Evolutionary conservation across 495 filamentous ascomycete species (phyloP).

Genomic region (Hypoxylon lenormandii): DNA sequence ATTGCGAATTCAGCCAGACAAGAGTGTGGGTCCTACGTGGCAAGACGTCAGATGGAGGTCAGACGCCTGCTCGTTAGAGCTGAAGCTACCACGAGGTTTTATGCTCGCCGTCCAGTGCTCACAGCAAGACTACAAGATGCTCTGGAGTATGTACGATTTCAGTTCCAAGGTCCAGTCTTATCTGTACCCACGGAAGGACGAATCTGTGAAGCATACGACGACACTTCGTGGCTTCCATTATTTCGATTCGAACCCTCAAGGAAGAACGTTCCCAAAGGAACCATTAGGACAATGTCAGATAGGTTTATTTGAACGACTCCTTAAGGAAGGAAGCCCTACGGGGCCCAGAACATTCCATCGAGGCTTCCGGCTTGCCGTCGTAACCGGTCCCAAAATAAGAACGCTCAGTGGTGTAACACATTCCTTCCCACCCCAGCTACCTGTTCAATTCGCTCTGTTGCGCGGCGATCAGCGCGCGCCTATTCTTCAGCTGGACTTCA

Average conservation of each 20-base stretch:
- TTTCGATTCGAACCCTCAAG: conserved; percentile 73
- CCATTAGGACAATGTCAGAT: conserved; percentile 75
- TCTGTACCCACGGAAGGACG: conserved; percentile 72
- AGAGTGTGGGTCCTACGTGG: conserved; percentile 77
- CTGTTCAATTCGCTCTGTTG: conserved; percentile 78
- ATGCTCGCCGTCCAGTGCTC: conserved; percentile 73
- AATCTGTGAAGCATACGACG: conserved; percentile 72
- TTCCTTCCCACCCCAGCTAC: conserved; percentile 67
- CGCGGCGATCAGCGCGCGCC: conserved; percentile 74
- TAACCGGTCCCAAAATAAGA: conserved; percentile 80
- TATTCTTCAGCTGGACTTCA: conserved; percentile 75
- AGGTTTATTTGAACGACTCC: conserved; percentile 75
- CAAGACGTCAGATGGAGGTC: conserved; percentile 80
- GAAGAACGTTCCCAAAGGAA: conserved; percentile 77
- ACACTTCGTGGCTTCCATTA: conserved; percentile 78
- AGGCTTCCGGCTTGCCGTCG: conserved; percentile 78
- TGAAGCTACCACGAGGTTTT: conserved; percentile 76
- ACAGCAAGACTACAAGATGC: conserved; percentile 76
- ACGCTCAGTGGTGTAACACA: conserved; percentile 78
- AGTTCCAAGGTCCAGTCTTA: conserved; percentile 76
- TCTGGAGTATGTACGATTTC: conserved; percentile 86
- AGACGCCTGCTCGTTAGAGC: conserved; percentile 68
- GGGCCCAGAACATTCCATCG: conserved; percentile 75
- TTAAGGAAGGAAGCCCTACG: conserved; percentile 71
- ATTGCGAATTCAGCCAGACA: conserved; percentile 76